These are phyloP conservation scores for Artemisia annua DNA, from an alignment of 129 eudicot species.

Conservation along the genomic window DNA sequence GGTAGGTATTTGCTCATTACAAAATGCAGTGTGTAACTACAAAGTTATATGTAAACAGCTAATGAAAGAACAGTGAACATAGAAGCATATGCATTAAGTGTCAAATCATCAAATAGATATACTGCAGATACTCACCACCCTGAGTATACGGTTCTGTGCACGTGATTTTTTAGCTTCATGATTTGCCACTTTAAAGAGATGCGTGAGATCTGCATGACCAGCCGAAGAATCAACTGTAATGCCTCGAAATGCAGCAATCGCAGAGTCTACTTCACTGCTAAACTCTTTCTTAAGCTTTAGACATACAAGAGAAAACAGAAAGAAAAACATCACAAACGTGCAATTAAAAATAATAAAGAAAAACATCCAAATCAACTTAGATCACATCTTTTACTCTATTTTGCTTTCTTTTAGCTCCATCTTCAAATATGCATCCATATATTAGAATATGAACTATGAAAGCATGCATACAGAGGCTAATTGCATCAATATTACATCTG, in stretches of 20 bases:
- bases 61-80: too few relatives aligned
- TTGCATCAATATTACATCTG: too few relatives aligned
- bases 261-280: conserved; percentile 77
- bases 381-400: neutral
- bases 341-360: neutral
- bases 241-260: conserved; percentile 59
- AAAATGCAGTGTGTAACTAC: too few relatives aligned
- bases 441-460: too few relatives aligned
- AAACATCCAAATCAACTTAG: neutral
- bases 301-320: conserved; percentile 25
- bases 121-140: conserved; percentile 71
- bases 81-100: conserved; percentile 2
- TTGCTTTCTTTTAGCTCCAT: too few relatives aligned
- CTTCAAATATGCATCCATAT: too few relatives aligned
- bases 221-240: conserved; percentile 57
- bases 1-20: too few relatives aligned
- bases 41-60: too few relatives aligned
- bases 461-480: too few relatives aligned
- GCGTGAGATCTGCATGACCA: conserved; percentile 84
- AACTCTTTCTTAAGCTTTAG: conserved; percentile 83
- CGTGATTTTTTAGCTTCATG: conserved; percentile 96
- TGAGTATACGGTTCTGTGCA: conserved; percentile 73
- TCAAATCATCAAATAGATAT: neutral
- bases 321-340: neutral
- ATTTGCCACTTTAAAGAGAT: conserved; percentile 68